Base-by-base conservation (phyloP, 1,284 basidiomycete genomes). In the Leccinum brunneo-olivaceum region DNA sequence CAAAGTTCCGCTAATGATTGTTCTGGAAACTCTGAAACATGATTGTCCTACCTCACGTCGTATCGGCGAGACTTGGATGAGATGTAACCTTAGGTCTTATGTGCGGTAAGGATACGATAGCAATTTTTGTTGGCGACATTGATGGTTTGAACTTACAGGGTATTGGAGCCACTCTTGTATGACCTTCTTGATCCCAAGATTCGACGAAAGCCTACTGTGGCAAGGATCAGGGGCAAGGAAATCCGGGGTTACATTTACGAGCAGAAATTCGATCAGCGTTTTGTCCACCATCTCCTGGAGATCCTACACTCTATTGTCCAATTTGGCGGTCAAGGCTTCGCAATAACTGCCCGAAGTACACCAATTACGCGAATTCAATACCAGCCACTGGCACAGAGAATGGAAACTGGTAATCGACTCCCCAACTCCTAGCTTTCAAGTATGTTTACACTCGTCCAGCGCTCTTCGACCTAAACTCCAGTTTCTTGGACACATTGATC, bases 31-130 rank as follows among this genome's bases (percentile, higher is more conserved):
- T 0, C 66, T 98, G 29, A 84, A 82, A 55, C 81, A 73, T 41
- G 79, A 83, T 15, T 81, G 91, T 55, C 84, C 90, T 1, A 69
- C 70, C 44, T 63, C 86, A 14, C 80, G 84, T 23, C 76, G 90
- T 7, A 72, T 87, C 28, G 88, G 87, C 6, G 93, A 96, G 62
- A 92, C 91, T 0, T 97, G 93, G 93, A 91, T 97, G 85, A 77
- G 92, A 23, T 91, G 88, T 57, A 92, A 84, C 57, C 71, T 95
- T n/a, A 85, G 84, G 57, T 93, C 90, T 1, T 94, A 93, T 62
- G 70, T 90, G 46, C 77, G 91, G 90, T 92, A 62, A 41, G 71
- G 46, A 32, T 39, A 8, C 27, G n/a, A 32, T 18, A 15, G 19
- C 39, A 15, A 36, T 41, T 24, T 34, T 34, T 19, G 45, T 32